phyloP scores from a whole-genome alignment of 1,139 yeast genomes.

The Diutina siamensis region DNA sequence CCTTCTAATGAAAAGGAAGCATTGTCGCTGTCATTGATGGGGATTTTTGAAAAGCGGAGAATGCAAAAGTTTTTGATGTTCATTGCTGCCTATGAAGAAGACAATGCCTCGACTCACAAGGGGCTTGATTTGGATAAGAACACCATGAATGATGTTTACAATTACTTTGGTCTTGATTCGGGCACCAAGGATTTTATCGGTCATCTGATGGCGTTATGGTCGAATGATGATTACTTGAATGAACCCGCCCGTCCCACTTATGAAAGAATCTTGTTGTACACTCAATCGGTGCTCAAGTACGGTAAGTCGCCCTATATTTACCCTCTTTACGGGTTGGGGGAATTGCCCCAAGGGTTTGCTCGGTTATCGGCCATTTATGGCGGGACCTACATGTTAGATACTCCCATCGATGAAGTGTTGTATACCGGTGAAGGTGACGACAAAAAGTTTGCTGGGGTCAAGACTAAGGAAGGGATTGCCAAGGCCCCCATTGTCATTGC shows the following conservation, averaged over 20 bases:
- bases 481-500: slow-evolving; percentile 92
- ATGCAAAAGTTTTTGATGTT: slow-evolving; percentile 87
- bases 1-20: slow-evolving; percentile 93
- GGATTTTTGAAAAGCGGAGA: slow-evolving; percentile 90
- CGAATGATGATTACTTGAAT: slow-evolving; percentile 79
- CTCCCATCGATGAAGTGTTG: slow-evolving; percentile 83
- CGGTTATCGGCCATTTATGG: slow-evolving; percentile 95
- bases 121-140: slow-evolving; percentile 76
- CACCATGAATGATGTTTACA: slow-evolving; percentile 87
- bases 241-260: slow-evolving; percentile 90
- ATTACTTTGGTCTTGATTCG: slow-evolving; percentile 80
- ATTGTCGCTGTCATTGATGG: slow-evolving; percentile 83
- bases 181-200: slow-evolving; percentile 97
- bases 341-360: slow-evolving; percentile 96
- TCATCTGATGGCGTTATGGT: slow-evolving; percentile 97
- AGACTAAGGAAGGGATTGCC: slow-evolving; percentile 85
- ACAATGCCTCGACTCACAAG: slow-evolving; percentile 70
- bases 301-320: slow-evolving; percentile 84
- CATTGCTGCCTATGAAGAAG: slow-evolving; percentile 74
- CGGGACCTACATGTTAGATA: slow-evolving; percentile 96
- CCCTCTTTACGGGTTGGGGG: slow-evolving; percentile 95
- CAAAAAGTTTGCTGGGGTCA: slow-evolving; percentile 67
- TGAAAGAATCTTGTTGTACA: slow-evolving; percentile 75
- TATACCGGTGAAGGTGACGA: slow-evolving; percentile 47
- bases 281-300: slow-evolving; percentile 84